These are phyloP conservation scores for Tephrocybe rancida DNA, from an alignment of 768 basidiomycete genomes.

Conservation along the genomic window DNA sequence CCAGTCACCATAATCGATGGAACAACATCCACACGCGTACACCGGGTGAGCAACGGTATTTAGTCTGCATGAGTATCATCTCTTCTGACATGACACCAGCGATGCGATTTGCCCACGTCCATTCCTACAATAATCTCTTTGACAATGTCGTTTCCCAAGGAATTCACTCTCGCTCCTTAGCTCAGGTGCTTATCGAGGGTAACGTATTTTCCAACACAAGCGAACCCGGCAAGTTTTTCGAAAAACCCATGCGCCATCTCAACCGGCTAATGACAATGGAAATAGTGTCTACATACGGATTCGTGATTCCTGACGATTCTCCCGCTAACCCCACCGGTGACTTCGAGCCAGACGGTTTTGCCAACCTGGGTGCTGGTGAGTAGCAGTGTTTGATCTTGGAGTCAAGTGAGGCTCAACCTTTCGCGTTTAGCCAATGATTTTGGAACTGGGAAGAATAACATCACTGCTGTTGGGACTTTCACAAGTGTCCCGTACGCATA, in stretches of 20 bases:
- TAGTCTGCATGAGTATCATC: too few relatives aligned
- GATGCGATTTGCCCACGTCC: constrained; percentile 22
- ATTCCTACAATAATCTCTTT: constrained; percentile 23
- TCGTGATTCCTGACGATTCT: constrained; percentile 26
- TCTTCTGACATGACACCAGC: constrained; percentile 3
- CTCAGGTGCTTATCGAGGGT: constrained; percentile 24
- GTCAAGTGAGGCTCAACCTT: neutral
- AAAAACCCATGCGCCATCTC: neutral
- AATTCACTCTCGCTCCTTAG: constrained; percentile 22
- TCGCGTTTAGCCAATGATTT: constrained; percentile 18
- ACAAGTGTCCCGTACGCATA: constrained; percentile 22
- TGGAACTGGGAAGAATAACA: constrained; percentile 22
- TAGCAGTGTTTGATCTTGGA: neutral
- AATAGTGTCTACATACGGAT: constrained; percentile 23
- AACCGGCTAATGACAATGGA: neutral
- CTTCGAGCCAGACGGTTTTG: constrained; percentile 23
- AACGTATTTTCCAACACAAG: constrained; percentile 23
- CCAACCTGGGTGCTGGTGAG: constrained; percentile 22
- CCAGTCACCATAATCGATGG: constrained; percentile 24
- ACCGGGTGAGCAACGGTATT: constrained; percentile 14
- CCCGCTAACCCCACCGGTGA: constrained; percentile 21
- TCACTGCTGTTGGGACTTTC: constrained; percentile 22
- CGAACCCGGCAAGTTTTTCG: constrained; percentile 15
- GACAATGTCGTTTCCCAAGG: constrained; percentile 24
- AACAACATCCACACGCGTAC: constrained; percentile 24